Conservation (phyloP, 164 flowering plant genomes). For the Piper betle region DNA sequence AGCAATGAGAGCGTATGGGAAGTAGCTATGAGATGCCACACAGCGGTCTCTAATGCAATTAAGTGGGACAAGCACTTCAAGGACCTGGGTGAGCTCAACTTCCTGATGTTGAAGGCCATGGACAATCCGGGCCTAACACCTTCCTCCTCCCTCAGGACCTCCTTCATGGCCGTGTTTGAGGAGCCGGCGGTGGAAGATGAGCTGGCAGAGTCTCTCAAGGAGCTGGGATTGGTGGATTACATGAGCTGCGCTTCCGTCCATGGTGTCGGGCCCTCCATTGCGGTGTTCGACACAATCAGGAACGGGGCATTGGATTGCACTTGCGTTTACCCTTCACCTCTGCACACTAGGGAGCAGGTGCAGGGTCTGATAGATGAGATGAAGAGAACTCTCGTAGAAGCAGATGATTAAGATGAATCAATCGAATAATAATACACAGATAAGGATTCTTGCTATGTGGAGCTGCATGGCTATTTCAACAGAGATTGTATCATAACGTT, state of each 20-base stretch:
- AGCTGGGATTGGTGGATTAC: slow-evolving; percentile 52
- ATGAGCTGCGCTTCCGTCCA: slow-evolving; percentile 62
- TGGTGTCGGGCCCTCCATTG: slow-evolving; percentile 70
- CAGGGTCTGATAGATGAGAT: slow-evolving; percentile 35
- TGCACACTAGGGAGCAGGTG: slow-evolving; percentile 80
- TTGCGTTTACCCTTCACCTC: slow-evolving; percentile 62
- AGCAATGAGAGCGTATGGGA: slow-evolving; percentile 62
- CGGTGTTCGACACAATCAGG: slow-evolving; percentile 49
- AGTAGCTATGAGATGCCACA: slow-evolving; percentile 39
- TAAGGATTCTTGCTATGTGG: too few relatives aligned
- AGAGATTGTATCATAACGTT: too few relatives aligned
- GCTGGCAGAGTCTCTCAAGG: slow-evolving; percentile 14
- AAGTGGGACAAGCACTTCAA: slow-evolving; percentile 62
- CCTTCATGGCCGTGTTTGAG: slow-evolving; percentile 60
- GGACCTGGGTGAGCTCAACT: slow-evolving; percentile 73
- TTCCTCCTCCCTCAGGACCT: slow-evolving; percentile 52
- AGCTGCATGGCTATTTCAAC: too few relatives aligned
- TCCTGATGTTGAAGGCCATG: slow-evolving; percentile 76
- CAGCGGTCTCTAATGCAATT: slow-evolving; percentile 26
- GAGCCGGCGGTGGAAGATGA: slow-evolving; percentile 38
- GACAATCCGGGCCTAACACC: slow-evolving; percentile 69
- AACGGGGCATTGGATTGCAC: slow-evolving; percentile 54
- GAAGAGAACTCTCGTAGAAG: slow-evolving; percentile 38
- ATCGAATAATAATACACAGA: too few relatives aligned
- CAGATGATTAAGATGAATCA: not conserved